Base-by-base conservation (phyloP, 495 filamentous ascomycete species). In the Hypoxylon subgilvum region DNA sequence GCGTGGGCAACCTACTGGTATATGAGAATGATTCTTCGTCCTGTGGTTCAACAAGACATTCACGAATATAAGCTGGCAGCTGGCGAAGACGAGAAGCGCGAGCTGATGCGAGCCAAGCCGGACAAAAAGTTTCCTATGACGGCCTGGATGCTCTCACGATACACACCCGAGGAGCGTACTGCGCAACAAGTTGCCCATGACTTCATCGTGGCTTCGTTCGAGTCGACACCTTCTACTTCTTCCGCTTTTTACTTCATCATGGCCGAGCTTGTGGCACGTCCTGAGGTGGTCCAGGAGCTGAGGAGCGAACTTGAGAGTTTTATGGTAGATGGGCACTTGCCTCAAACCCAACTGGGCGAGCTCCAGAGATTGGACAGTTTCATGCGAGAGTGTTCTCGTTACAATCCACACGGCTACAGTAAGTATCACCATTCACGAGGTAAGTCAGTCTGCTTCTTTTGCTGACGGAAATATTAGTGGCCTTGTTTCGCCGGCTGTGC, bases 261-360 rank as follows among this genome's bases (percentile, higher is more conserved):
- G n/a, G 25, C 27, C 4, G 44, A 47, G 28, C 28, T 47, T 8
- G 44, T 34, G 18, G 13, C 9, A 4, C 44, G 74, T 13, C 81
- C 79, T 1, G 68, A 79, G 22, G 72, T 74, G 41, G 59, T 81
- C 6, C 31, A 71, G 2, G 67, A 66, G 4, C 64, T 86, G 1
- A 71, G 82, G 0, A 74, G 79, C 19, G 84, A 87, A 57, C 71
- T 84, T 16, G 50, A 51, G 13, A n/a, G 40, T 6, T 63, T 70
- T 13, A 57, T 72, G 6, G 48, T 61, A 4, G 58, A 61, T 31
- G 63, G 52, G 39, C 49, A 47, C n/a, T 74, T 74, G 73, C 71
- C 73, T 42, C 77, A 77, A 63, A 63, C 65, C 3, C 67, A 65
- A 13, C 65, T 79, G 6, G 58, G 66, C 17, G 48, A 67, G 48